Conservation (phyloP, 768 basidiomycete genomes). For the Infundibulicybe gibba region DNA sequence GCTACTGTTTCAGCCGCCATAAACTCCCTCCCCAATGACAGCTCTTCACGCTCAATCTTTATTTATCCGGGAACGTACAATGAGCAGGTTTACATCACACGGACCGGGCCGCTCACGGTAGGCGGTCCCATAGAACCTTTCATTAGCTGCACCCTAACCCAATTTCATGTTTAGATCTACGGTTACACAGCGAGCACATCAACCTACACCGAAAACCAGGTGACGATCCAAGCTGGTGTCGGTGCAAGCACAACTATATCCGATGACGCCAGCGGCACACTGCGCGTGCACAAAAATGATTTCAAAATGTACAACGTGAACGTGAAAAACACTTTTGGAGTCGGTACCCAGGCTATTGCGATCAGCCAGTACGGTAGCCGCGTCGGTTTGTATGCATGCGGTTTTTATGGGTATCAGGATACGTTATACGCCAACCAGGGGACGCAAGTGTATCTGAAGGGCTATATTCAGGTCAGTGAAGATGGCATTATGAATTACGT, state of each 20-base stretch:
- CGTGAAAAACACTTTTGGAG: background rate
- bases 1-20: conserved; percentile 32
- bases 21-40: conserved; percentile 34
- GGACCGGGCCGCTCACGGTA: conserved; percentile 36
- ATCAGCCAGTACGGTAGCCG: conserved; percentile 18
- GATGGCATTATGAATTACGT: too few species aligned
- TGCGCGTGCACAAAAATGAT: background rate
- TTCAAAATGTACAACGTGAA: background rate
- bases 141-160: background rate
- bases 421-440: too few species aligned
- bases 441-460: too few species aligned
- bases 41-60: conserved; percentile 32
- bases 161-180: conserved; percentile 15
- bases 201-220: conserved; percentile 22
- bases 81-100: conserved; percentile 38
- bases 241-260: conserved; percentile 22
- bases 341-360: background rate
- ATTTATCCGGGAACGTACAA: conserved; percentile 44
- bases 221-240: conserved; percentile 21
- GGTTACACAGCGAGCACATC: conserved; percentile 25
- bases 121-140: background rate
- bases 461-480: too few species aligned
- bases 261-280: conserved; percentile 16
- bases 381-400: conserved; percentile 19
- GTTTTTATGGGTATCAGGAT: conserved; percentile 12